A percentile compares a stretch with the other conserved stretches of the same genome.
These are phyloP conservation scores for Rhynchosporium graminicola DNA, from an alignment of 2,329 filamentous ascomycete species.

Conservation along the genomic window DNA sequence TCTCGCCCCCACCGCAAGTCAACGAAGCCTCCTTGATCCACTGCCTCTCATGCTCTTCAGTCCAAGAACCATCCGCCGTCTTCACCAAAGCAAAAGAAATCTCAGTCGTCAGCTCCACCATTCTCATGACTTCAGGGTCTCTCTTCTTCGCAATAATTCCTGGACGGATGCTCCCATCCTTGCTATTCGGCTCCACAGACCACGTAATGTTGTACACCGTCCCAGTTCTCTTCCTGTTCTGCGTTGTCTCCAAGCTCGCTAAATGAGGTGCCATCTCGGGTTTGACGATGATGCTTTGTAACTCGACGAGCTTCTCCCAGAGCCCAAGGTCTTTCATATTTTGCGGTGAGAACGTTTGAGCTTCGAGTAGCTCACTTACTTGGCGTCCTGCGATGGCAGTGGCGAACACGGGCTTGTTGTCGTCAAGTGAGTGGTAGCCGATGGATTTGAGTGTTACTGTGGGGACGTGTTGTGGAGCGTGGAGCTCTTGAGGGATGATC, in stretches of 20 bases:
- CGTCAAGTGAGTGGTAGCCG: slow-evolving; percentile 10
- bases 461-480: neutral
- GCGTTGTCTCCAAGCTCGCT: neutral
- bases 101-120: neutral
- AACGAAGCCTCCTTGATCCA: slow-evolving; percentile 6
- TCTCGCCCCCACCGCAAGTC: slow-evolving; percentile 3
- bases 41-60: slow-evolving; percentile 8
- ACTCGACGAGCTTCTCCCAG: neutral
- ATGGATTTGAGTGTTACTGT: neutral
- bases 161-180: slow-evolving; percentile 4
- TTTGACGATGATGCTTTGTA: neutral
- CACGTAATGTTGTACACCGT: slow-evolving; percentile 3
- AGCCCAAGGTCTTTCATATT: neutral
- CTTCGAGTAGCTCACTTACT: neutral
- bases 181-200: slow-evolving; percentile 1
- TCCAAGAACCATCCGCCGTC: slow-evolving; percentile 2
- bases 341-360: neutral
- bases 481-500: slow-evolving; percentile 1
- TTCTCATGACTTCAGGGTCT: neutral
- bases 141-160: slow-evolving; percentile 7
- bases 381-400: neutral
- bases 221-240: neutral
- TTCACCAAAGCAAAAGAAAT: neutral
- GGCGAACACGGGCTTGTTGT: slow-evolving; percentile 7
- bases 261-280: neutral